Evolutionary conservation across 129 eudicot species (phyloP), one percentile per base, ranked within the genome.

Genomic region (Pseudognaphalium luteoalbum): DNA sequence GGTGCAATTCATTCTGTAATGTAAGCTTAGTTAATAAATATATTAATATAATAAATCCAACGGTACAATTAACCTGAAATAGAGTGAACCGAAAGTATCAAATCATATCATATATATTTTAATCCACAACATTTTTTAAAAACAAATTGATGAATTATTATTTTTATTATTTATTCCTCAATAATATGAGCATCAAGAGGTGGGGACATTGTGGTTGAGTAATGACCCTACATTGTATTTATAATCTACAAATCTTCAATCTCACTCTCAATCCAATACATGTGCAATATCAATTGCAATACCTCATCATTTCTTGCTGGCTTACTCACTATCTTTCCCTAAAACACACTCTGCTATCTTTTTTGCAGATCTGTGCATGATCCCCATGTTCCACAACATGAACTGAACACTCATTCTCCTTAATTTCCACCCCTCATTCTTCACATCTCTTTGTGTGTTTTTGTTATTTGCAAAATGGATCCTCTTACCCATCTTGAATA

Each of bases 271-370:
- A 64, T 78, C 20, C 64, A 75, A 29, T 39, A 44, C 21, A 47
- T 47, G 54, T 66, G 79, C 90, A 85, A 83, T 90, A 82, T 25
- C 28, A 25, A 25, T 25, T 25, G 90, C 83, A 62, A 20, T 85
- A 85, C 80, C 85, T 81, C 86, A 90, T 90, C 89, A 79, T 34
- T 56, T 84, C 89, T 73, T 79, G 92, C 90, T 90, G 96, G 70
- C 87, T 81, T 63, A 4, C 69, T 60, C 65, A 16, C 67, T 80
- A 63, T 42, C 80, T 80, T 64, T 75, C 84, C 65, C 63, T 80
- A 71, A 77, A 79, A 76, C 78, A 82, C 51, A 84, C 79, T 57
- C 80, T 80, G 66, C 80, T 63, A 34, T 65, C 66, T 77, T 57
- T 65, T 59, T 77, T 57, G 76, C 83, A 86, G 83, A 79, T 68